Conservation (phyloP, 148 eudicot species). For the Rhododendron ovatum region DNA sequence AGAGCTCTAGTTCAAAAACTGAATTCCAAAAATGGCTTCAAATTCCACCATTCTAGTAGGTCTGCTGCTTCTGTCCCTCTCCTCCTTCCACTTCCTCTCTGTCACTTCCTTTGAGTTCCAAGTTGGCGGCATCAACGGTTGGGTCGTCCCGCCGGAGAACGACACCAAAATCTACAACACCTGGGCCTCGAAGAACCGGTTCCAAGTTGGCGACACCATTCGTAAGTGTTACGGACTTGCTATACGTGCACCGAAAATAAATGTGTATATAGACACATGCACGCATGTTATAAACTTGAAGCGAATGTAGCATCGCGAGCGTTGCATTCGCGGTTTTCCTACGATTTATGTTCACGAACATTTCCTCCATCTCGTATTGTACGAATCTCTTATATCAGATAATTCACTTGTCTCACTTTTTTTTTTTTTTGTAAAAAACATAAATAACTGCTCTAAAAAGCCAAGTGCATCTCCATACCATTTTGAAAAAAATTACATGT, state of each 20-base stretch:
- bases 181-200: constrained; percentile 43
- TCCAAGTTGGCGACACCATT: constrained; percentile 30
- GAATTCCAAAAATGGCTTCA: constrained; percentile 1
- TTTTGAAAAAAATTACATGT: background rate
- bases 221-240: constrained; percentile 21
- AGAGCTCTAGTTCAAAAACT: background rate
- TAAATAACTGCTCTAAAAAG: background rate
- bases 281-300: too few species aligned
- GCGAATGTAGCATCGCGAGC: background rate
- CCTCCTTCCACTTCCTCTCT: background rate
- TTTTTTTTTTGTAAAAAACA: background rate
- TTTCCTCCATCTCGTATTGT: background rate
- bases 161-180: constrained; percentile 30
- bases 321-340: background rate
- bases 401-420: background rate
- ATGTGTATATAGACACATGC: background rate
- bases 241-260: background rate
- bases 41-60: background rate
- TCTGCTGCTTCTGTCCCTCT: constrained; percentile 7
- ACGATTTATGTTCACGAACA: background rate
- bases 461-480: background rate
- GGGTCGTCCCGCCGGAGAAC: constrained; percentile 39
- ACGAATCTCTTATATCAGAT: background rate
- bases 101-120: constrained; percentile 31
- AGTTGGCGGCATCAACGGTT: constrained; percentile 35